Evolutionary conservation across 768 basidiomycete species (phyloP).

Genomic region (Jaapia argillacea): DNA sequence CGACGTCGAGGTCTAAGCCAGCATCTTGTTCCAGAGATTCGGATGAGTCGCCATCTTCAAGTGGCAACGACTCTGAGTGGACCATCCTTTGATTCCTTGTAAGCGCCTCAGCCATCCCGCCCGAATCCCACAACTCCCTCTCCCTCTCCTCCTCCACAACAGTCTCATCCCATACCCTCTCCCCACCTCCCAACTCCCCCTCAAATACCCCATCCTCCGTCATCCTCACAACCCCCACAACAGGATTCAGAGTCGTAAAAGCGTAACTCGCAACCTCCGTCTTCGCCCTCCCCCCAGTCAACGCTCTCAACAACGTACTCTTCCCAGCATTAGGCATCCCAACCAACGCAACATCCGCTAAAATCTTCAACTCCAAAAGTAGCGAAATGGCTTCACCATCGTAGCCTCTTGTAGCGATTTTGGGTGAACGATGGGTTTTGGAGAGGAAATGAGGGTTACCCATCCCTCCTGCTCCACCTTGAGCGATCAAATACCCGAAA

Average conservation of each 20-base stretch:
- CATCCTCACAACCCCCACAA: constrained; percentile 84
- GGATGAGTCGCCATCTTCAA: constrained; percentile 7
- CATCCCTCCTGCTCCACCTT: constrained; percentile 72
- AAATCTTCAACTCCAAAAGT: constrained; percentile 85
- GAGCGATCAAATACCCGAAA: constrained; percentile 56
- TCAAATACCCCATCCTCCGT: constrained; percentile 71
- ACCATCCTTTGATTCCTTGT: constrained; percentile 52
- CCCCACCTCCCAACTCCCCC: constrained; percentile 36
- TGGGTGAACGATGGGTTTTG: constrained; percentile 64
- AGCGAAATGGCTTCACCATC: constrained; percentile 73
- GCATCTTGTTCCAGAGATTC: constrained; percentile 12
- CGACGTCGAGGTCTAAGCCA: constrained; percentile 1
- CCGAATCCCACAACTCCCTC: constrained; percentile 35
- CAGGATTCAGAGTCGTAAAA: constrained; percentile 93
- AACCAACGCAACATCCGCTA: constrained; percentile 93
- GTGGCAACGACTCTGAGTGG: constrained; percentile 3
- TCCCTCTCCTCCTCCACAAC: constrained; percentile 38
- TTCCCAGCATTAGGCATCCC: constrained; percentile 95
- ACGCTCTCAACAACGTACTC: constrained; percentile 82
- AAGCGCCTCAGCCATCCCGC: constrained; percentile 37
- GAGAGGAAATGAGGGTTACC: constrained; percentile 86
- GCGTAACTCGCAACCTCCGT: constrained; percentile 85
- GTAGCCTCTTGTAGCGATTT: constrained; percentile 74
- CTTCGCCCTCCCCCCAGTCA: constrained; percentile 78
- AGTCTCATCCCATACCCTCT: constrained; percentile 59